Evolutionary conservation across 306 rosid genomes (phyloP).

Genomic region (Oemleria cerasiformis): DNA sequence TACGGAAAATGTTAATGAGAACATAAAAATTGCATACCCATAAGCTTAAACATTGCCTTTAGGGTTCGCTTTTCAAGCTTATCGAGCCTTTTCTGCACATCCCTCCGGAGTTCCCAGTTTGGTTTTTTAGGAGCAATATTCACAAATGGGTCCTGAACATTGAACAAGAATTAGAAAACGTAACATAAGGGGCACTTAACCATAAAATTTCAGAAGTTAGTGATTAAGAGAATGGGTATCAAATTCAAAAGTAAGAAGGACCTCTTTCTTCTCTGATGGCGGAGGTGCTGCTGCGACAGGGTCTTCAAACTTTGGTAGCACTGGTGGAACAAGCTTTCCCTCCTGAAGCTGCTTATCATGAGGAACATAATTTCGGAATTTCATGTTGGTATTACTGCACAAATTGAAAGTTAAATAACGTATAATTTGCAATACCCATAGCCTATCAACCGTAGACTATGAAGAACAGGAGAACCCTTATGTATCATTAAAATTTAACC

Average conservation of each 20-base stretch:
- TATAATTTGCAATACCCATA: not conserved
- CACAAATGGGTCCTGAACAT: slow-evolving; percentile 77
- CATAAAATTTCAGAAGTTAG: not conserved
- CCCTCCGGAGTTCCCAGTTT: slow-evolving; percentile 92
- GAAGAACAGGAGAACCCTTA: not conserved
- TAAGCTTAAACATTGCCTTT: slow-evolving; percentile 72
- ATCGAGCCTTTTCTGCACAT: slow-evolving; percentile 95
- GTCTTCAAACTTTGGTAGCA: slow-evolving; percentile 85
- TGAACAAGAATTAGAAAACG: not conserved
- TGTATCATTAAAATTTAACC: not conserved
- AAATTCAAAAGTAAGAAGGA: slow-evolving; percentile 11
- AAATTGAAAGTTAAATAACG: slow-evolving; percentile 3
- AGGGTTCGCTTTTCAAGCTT: slow-evolving; percentile 89
- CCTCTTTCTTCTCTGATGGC: slow-evolving; percentile 48
- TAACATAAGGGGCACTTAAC: not conserved
- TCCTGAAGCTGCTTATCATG: slow-evolving; percentile 83
- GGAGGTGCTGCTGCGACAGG: slow-evolving; percentile 61
- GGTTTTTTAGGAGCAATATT: slow-evolving; percentile 98
- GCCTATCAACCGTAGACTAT: not conserved
- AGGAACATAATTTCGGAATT: slow-evolving; percentile 92
- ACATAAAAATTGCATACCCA: slow-evolving; percentile 48
- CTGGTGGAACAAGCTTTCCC: slow-evolving; percentile 79
- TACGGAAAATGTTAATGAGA: not conserved
- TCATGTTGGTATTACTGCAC: slow-evolving; percentile 60
- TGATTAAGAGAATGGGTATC: not conserved